Percentiles rank a stretch among this genome's conserved stretches.
phyloP scores from a whole-genome alignment of 78 protist genomes.

The Dictyostelium citrinum region DNA sequence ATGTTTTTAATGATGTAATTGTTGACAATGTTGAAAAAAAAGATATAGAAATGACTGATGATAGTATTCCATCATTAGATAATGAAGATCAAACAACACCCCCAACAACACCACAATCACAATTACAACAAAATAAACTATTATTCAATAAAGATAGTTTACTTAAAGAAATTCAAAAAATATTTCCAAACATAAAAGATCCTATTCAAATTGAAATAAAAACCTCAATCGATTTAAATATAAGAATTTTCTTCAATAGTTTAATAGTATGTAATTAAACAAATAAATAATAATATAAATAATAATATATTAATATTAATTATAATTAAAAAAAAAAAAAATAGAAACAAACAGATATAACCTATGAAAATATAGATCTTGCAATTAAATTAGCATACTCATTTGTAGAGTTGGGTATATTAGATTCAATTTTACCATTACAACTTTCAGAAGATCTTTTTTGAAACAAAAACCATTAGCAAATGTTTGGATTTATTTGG shows the following conservation, averaged over 20 bases:
- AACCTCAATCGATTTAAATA: background rate
- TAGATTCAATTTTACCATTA: background rate
- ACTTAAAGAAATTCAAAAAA: background rate
- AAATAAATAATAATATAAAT: background rate
- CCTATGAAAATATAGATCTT: constrained; percentile 3
- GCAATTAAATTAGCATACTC: background rate
- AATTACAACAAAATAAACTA: background rate
- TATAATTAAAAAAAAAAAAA: background rate
- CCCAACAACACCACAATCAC: background rate
- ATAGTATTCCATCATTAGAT: background rate
- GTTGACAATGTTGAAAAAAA: background rate
- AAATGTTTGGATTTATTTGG: constrained; percentile 26
- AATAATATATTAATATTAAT: background rate
- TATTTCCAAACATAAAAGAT: background rate
- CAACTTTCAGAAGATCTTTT: constrained; percentile 47
- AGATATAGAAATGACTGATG: background rate
- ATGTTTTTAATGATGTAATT: background rate
- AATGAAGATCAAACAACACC: background rate
- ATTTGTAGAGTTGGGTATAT: background rate
- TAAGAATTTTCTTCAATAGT: constrained; percentile 18
- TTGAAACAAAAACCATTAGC: constrained; percentile 42
- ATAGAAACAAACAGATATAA: background rate
- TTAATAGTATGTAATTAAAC: background rate
- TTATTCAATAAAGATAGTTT: constrained; percentile 1
- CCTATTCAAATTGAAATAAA: constrained; percentile 10